phyloP scores from a whole-genome alignment of 371 early-diverging fungal genomes.

The Vairimorpha necatrix region DNA sequence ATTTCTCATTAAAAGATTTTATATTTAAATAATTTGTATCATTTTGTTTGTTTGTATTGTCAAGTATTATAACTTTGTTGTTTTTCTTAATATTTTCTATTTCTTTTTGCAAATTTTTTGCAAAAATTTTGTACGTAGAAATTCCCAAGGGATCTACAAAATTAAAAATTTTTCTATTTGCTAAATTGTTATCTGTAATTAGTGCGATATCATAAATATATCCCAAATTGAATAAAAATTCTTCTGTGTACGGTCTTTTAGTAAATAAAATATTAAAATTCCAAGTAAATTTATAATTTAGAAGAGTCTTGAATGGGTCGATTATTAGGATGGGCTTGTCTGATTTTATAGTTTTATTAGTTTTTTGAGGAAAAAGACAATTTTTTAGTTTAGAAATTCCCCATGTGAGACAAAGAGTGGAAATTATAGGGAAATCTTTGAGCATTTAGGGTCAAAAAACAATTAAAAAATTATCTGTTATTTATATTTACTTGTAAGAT shows the following conservation, averaged over 20 bases:
- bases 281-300: constrained; percentile 26
- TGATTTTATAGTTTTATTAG: not conserved
- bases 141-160: constrained; percentile 20
- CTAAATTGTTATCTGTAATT: constrained; percentile 2
- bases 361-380: no score
- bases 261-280: constrained; percentile 5
- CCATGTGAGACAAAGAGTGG: not conserved
- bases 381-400: not conserved
- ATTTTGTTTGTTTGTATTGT: not conserved
- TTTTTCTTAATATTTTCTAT: not conserved
- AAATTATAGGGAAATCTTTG: not conserved
- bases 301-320: constrained; percentile 11
- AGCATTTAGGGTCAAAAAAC: no score
- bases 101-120: constrained; percentile 21
- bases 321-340: constrained; percentile 4
- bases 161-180: not conserved
- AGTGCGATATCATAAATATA: constrained; percentile 30
- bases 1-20: not conserved
- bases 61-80: not conserved
- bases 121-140: constrained; percentile 21
- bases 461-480: no score
- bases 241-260: constrained; percentile 23
- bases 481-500: no score
- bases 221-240: constrained; percentile 35
- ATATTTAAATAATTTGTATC: not conserved